Evolutionary conservation across 805 yeast species (phyloP), one percentile per base, ranked within the genome.

Genomic region (Candida ascalaphidarum): DNA sequence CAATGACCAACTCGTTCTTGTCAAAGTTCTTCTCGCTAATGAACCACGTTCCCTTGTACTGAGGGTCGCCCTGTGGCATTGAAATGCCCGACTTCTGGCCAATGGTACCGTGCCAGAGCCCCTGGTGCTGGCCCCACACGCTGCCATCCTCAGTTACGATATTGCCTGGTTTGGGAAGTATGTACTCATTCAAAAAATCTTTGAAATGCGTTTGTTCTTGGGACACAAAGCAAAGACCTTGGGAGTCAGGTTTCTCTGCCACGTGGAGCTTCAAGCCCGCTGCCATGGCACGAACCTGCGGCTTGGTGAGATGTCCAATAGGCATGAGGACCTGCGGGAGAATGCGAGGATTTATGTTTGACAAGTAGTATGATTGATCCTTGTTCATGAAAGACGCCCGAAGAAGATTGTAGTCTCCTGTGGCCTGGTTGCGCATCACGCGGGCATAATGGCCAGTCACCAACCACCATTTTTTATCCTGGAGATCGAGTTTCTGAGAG

Each of bases 31-130:
- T 92, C 14, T 70, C 86, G 39, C 81, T 71, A 1, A 88, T 84
- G 50, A 76, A 84, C 98, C 98, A 92, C 2, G 72, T 62, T 0
- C 97, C 97, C 24, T 69, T 61, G 39, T 70, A 77, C 5, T 52
- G 48, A 1, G 88, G 88, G 39, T 81, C 77, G 0, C 88, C 89
- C 50, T 92, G 97, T 0, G 96, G 96, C 82, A 89, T 71, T 1
- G 84, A 68, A 2, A 86, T 55, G 3, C 88, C 76, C 11, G 79
- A 68, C 36, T 77, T 72, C 55, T 92, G 97, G 0, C 98, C 98
- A 14, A 89, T 74, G 0, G 98, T 92, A n/a, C 84, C 89, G 26
- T 81, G 75, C 97, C 97, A 92, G 7, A 92, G 49, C 0, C 98
- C 98, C 16, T 68, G 58, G 51, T 92, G 98, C 26, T 52, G 43